Conservation (phyloP, 139 green algal species). For the Coelastrella sp. region DNA sequence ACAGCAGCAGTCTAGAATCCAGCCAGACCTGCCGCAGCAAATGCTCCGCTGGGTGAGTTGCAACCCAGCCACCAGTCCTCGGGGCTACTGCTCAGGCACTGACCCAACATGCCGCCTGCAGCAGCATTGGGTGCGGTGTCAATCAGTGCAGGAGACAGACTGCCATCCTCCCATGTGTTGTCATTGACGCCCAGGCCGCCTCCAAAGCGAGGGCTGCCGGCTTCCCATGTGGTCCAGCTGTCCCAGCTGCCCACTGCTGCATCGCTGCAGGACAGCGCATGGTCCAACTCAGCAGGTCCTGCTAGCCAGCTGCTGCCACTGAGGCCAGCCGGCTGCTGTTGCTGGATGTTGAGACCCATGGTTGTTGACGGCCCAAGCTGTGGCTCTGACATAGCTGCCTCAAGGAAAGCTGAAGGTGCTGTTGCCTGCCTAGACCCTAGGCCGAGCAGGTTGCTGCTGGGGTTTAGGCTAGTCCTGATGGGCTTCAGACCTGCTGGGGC, state of each 20-base stretch:
- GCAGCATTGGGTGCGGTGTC: neutral
- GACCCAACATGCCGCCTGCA: neutral
- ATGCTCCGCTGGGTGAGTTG: constrained; percentile 16
- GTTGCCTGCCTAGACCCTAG: neutral
- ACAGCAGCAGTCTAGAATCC: constrained; percentile 13
- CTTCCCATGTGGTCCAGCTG: constrained; percentile 9
- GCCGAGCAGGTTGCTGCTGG: neutral
- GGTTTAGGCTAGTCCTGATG: constrained; percentile 8
- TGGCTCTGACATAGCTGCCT: neutral
- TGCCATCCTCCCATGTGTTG: neutral
- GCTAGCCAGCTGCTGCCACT: constrained; percentile 33
- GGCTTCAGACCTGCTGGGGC: constrained; percentile 30
- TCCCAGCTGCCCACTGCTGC: constrained; percentile 14
- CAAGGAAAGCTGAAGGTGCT: constrained; percentile 13
- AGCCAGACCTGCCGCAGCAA: constrained; percentile 16
- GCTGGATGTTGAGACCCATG: neutral
- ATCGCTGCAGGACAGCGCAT: constrained; percentile 10
- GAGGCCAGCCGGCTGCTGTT: neutral
- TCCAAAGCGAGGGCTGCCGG: constrained; percentile 1
- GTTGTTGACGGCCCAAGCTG: neutral
- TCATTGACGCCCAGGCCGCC: neutral
- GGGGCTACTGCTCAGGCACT: neutral
- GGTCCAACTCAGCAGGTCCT: neutral
- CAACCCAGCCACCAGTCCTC: constrained; percentile 27
- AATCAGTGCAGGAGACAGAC: constrained; percentile 23